Percentiles rank a stretch among this genome's conserved stretches.
phyloP scores from a whole-genome alignment of 164 flowering plant species.

The Chimonanthus praecox region DNA sequence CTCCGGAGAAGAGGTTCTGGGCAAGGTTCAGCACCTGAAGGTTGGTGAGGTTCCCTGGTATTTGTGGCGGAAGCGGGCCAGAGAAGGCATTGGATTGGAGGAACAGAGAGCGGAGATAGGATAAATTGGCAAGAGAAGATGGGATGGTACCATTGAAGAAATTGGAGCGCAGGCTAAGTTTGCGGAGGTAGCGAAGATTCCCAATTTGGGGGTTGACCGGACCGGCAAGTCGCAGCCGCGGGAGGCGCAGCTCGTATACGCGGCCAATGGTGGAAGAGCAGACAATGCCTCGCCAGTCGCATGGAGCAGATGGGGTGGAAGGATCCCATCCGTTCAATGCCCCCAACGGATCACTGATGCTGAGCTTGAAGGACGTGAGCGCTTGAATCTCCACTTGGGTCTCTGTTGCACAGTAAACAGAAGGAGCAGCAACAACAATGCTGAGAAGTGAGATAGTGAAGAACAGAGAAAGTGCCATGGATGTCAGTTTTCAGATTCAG shows the following conservation, averaged over 20 bases:
- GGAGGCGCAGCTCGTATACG: constrained; percentile 75
- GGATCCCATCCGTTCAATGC: constrained; percentile 65
- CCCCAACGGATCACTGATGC: constrained; percentile 67
- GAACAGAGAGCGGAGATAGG: constrained; percentile 34
- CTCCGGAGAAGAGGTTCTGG: constrained; percentile 37
- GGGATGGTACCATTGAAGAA: constrained; percentile 40
- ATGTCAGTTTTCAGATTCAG: neutral
- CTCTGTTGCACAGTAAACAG: constrained; percentile 9
- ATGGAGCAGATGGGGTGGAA: constrained; percentile 69
- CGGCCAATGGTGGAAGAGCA: constrained; percentile 35
- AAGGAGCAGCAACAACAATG: constrained; percentile 7
- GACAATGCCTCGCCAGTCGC: constrained; percentile 85
- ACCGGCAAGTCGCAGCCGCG: constrained; percentile 63
- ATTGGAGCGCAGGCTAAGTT: constrained; percentile 67
- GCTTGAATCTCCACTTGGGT: constrained; percentile 45
- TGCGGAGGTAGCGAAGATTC: constrained; percentile 43
- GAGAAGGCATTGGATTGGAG: constrained; percentile 47
- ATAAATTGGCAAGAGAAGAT: constrained; percentile 28
- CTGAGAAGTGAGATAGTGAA: neutral
- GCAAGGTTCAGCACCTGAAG: constrained; percentile 42
- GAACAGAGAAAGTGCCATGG: constrained; percentile 18
- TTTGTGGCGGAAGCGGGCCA: constrained; percentile 34
- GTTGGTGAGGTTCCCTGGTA: constrained; percentile 26
- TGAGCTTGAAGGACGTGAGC: constrained; percentile 42
- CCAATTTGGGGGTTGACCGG: constrained; percentile 31